phyloP scores from a whole-genome alignment of 176 grass and related monocot genomes.

The Avena eriantha region DNA sequence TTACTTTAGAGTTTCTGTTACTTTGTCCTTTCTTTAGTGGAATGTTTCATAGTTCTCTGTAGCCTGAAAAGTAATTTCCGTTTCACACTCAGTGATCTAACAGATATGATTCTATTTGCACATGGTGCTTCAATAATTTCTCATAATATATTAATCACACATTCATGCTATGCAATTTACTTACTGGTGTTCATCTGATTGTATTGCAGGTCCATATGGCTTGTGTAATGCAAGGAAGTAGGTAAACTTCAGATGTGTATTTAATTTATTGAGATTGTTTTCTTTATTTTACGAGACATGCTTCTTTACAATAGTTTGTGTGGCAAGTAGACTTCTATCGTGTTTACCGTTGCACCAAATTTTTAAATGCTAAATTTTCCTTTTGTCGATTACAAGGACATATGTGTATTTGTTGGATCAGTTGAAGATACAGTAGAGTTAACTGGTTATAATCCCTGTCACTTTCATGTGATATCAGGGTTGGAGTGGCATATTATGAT shows the following conservation, averaged over 20 bases:
- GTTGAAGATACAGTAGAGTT: constrained; percentile 1
- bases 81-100: constrained; percentile 15
- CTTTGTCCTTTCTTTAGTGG: not conserved
- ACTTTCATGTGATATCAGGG: constrained; percentile 52
- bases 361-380: constrained; percentile 16
- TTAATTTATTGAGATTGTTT: constrained; percentile 1
- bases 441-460: constrained; percentile 11
- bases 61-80: constrained; percentile 27
- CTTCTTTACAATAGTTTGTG: constrained; percentile 26
- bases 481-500: constrained; percentile 87
- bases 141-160: not conserved
- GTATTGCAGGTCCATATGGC: constrained; percentile 93
- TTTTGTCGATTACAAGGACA: constrained; percentile 20
- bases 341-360: not conserved
- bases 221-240: constrained; percentile 88
- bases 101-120: constrained; percentile 33
- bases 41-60: constrained; percentile 14
- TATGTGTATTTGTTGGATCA: not conserved
- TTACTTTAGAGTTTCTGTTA: not conserved
- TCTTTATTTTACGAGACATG: constrained; percentile 5
- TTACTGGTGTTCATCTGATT: constrained; percentile 28
- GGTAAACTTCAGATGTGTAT: constrained; percentile 59
- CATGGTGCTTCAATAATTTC: not conserved
- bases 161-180: not conserved
- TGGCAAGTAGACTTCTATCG: constrained; percentile 10